A percentile compares a stretch with the other conserved stretches of the same genome.
These are phyloP conservation scores for Fusarium haematococcum DNA, from an alignment of 2,329 filamentous ascomycete genomes.

Conservation along the genomic window DNA sequence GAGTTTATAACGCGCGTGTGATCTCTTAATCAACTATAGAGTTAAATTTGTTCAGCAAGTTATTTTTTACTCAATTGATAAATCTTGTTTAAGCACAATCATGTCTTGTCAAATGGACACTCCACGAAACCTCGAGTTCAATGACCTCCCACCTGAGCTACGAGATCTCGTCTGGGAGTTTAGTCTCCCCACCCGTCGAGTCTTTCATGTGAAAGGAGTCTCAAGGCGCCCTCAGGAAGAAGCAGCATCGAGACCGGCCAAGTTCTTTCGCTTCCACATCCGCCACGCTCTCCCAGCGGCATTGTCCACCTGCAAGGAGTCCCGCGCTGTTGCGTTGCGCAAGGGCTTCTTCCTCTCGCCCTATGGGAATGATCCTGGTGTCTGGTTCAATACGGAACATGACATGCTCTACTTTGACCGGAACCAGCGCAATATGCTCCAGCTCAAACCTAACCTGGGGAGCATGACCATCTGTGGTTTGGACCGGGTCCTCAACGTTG, in stretches of 20 bases:
- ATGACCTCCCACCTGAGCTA: slow-evolving; percentile 42
- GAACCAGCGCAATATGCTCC: slow-evolving; percentile 38
- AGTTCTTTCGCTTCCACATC: slow-evolving; percentile 39
- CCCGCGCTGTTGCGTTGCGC: slow-evolving; percentile 42
- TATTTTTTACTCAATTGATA: neutral
- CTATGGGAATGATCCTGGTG: slow-evolving; percentile 15
- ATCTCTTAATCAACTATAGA: neutral
- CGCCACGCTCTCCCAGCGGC: slow-evolving; percentile 31
- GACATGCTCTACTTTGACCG: slow-evolving; percentile 48
- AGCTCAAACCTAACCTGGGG: slow-evolving; percentile 17
- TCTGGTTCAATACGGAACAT: slow-evolving; percentile 43
- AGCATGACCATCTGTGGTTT: slow-evolving; percentile 31
- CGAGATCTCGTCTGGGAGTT: slow-evolving; percentile 46
- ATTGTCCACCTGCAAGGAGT: slow-evolving; percentile 42
- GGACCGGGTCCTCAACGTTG: slow-evolving; percentile 44
- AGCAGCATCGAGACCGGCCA: neutral
- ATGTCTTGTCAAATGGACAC: slow-evolving; percentile 6
- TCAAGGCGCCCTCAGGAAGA: neutral
- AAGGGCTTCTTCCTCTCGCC: slow-evolving; percentile 43
- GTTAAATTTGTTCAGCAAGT: neutral
- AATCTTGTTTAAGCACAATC: neutral
- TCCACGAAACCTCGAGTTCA: slow-evolving; percentile 13
- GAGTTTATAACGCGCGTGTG: neutral
- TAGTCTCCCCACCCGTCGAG: slow-evolving; percentile 41
- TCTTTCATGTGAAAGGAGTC: slow-evolving; percentile 46